phyloP scores from a whole-genome alignment of 345 rosid species.

The Gossypium mustelinum region DNA sequence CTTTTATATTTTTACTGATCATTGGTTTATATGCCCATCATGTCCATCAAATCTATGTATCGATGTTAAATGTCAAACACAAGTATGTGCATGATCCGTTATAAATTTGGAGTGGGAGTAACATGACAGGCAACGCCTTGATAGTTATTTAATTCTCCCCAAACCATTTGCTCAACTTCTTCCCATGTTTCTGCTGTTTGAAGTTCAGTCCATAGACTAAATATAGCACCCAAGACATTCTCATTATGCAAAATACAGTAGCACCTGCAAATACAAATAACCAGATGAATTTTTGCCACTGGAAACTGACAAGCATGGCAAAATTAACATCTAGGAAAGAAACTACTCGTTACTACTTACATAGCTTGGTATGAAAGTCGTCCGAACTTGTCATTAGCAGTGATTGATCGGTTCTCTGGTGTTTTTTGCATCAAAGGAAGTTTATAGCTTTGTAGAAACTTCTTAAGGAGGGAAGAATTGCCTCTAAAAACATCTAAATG shows the following conservation, averaged over 20 bases:
- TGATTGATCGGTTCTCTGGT: slow-evolving; percentile 20
- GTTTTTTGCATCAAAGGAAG: slow-evolving; percentile 55
- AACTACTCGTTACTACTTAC: slow-evolving; percentile 40
- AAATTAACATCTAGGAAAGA: not conserved
- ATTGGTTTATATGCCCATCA: not conserved
- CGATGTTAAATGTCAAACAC: not conserved
- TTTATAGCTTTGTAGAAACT: slow-evolving; percentile 60
- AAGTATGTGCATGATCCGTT: not conserved
- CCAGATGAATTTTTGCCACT: not conserved
- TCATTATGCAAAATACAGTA: slow-evolving; percentile 86
- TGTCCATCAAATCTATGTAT: not conserved
- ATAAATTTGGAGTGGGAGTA: not conserved
- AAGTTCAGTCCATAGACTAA: slow-evolving; percentile 70
- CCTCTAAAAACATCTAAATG: slow-evolving; percentile 80
- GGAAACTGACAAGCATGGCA: not conserved
- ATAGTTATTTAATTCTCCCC: slow-evolving; percentile 72
- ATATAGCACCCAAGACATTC: slow-evolving; percentile 78
- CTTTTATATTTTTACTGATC: not conserved
- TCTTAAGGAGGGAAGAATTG: slow-evolving; percentile 55
- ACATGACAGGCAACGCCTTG: slow-evolving; percentile 19
- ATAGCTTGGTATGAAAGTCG: slow-evolving; percentile 80
- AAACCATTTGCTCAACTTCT: slow-evolving; percentile 69
- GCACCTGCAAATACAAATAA: slow-evolving; percentile 51
- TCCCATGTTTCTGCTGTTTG: slow-evolving; percentile 68
- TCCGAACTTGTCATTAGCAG: slow-evolving; percentile 34